Conservation (phyloP, 768 basidiomycete genomes). For the Boletus subcaerulescens region DNA sequence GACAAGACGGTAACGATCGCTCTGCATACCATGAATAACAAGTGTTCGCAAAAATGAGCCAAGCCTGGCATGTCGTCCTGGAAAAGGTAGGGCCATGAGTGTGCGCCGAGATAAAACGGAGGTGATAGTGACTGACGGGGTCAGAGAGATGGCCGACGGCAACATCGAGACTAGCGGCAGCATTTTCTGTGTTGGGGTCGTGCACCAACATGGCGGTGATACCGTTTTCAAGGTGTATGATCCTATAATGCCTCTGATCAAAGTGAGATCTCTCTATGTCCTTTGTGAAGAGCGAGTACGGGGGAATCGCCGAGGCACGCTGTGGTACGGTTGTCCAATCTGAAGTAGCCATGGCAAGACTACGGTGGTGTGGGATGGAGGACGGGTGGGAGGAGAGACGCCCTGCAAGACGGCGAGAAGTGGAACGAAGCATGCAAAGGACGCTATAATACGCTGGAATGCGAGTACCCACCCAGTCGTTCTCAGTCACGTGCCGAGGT, state of each 20-base stretch:
- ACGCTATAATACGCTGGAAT: not conserved
- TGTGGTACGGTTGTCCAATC: slow-evolving; percentile 22
- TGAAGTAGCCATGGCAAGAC: slow-evolving; percentile 21
- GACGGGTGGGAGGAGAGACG: not conserved
- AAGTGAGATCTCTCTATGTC: slow-evolving; percentile 68
- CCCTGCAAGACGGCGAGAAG: slow-evolving; percentile 7
- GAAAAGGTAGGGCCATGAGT: not conserved
- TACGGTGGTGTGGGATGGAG: slow-evolving; percentile 1
- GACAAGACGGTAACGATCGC: not conserved
- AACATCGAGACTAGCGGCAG: slow-evolving; percentile 92
- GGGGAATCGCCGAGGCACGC: slow-evolving; percentile 32
- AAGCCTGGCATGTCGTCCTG: slow-evolving; percentile 88
- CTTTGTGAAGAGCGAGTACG: slow-evolving; percentile 54
- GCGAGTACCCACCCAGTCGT: slow-evolving; percentile 27
- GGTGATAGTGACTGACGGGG: slow-evolving; percentile 57
- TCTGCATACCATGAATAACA: slow-evolving; percentile 84
- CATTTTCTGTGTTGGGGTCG: slow-evolving; percentile 87
- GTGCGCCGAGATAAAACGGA: not conserved
- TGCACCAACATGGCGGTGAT: slow-evolving; percentile 83
- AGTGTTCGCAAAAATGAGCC: slow-evolving; percentile 94
- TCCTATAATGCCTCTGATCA: slow-evolving; percentile 76
- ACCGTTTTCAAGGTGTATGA: slow-evolving; percentile 85
- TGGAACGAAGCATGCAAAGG: slow-evolving; percentile 8
- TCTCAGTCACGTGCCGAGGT: slow-evolving; percentile 16
- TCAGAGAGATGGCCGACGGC: slow-evolving; percentile 92